Conservation (phyloP, 305 asterid genomes). For the Solanum chacoense region DNA sequence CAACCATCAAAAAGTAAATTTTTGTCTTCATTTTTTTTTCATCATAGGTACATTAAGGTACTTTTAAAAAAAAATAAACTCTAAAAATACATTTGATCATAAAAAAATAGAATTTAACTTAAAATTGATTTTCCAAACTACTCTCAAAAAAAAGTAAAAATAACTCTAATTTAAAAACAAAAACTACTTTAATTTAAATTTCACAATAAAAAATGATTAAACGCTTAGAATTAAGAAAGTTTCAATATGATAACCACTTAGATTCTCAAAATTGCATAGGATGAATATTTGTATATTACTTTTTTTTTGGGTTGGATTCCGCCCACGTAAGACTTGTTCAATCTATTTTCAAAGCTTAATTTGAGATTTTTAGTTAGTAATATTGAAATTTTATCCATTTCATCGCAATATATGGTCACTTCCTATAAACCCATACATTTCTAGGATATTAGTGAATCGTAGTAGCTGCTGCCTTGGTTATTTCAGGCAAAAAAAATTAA, state of each 20-base stretch:
- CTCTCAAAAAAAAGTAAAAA: not conserved
- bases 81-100: not conserved
- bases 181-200: too few species aligned
- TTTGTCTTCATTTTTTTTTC: not conserved
- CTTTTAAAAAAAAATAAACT: not conserved
- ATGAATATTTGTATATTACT: not conserved
- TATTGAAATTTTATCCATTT: not conserved
- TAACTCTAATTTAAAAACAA: not conserved
- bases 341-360: not conserved
- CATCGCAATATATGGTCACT: not conserved
- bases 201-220: not conserved
- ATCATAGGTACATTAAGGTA: not conserved
- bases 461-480: not conserved
- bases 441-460: not conserved
- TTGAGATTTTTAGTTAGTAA: not conserved
- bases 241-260: not conserved
- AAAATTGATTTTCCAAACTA: not conserved
- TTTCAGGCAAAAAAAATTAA: not conserved
- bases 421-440: not conserved
- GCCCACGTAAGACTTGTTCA: not conserved
- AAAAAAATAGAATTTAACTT: not conserved
- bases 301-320: not conserved
- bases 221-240: too few species aligned
- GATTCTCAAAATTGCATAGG: not conserved
- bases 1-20: not conserved